Base-by-base conservation (phyloP, 345 rosid species). In the Hibiscus mutabilis region DNA sequence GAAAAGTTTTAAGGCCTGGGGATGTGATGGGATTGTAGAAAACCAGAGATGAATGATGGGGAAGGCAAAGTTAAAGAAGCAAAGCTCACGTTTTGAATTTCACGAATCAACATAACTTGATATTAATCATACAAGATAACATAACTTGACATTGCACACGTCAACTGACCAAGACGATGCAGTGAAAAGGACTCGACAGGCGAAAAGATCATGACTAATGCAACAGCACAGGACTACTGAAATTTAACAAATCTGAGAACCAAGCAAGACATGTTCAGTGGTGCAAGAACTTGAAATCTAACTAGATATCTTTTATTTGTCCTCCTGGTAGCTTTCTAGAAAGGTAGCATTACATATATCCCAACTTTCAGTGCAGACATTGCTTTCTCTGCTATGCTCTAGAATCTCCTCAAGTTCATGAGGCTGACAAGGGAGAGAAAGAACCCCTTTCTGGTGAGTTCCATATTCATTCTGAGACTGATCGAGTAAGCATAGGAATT, bases 381-480 rank as follows among this genome's bases (percentile, higher is more conserved):
- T 24, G 40, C 3, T 18, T 24, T 15, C 16, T 24, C 16, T 70
- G 37, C 9, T 29, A 16, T 60, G 51, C 11, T 60, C 59, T 2
- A 72, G 59, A 31, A 78, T 75, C 56, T 53, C 63, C 71, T 70
- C 81, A 63, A 77, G 18, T 56, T 81, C 81, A 29, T 80, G 75
- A 3, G 80, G 80, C 8, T 10, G 57, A 63, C 82, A 81, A 19
- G 82, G 84, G 68, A 76, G 74, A 4, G 73, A 73, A 60, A 81
- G 80, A 24, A 63, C 78, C 12, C 84, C 83, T 29, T 60, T 65
- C 16, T 79, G 84, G 2, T 78, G 66, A 25, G 72, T 76, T 19
- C 79, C 81, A 29, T 80, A 79, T 61, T 81, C 84, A 18, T 79
- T 76, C 66, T 71, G 70, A 1, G 79, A 79, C 22, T 74, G 69